These are phyloP conservation scores for Allomyces javanicus DNA, from an alignment of 192 early-diverging fungal genomes.

Conservation along the genomic window DNA sequence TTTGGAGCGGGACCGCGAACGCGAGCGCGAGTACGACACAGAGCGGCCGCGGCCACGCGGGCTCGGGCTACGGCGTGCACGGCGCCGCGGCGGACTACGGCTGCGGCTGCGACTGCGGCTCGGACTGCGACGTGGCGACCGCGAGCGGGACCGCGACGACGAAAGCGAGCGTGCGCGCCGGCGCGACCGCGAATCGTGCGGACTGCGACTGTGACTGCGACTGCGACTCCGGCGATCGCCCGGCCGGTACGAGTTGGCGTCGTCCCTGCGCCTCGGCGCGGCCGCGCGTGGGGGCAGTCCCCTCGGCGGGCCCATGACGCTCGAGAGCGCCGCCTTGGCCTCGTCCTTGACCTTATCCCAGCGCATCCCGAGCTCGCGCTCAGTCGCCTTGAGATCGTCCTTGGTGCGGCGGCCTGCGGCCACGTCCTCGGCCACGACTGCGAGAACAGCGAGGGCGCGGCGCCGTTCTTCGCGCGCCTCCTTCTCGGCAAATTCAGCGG, in stretches of 20 bases:
- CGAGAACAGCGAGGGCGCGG: not conserved
- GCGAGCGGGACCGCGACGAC: conserved; percentile 4
- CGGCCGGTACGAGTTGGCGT: not conserved
- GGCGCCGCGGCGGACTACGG: not conserved
- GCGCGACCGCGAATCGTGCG: conserved; percentile 2
- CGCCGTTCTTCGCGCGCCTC: conserved; percentile 13
- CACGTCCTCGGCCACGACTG: conserved; percentile 1
- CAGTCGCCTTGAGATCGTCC: conserved; percentile 3
- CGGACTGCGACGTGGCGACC: conserved; percentile 1
- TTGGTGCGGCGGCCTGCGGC: conserved; percentile 3
- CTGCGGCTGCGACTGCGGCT: conserved; percentile 5
- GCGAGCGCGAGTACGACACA: conserved; percentile 5
- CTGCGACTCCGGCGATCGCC: not conserved
- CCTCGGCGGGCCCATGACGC: conserved; percentile 2
- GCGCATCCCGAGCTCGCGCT: conserved; percentile 3
- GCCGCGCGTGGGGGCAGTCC: not conserved
- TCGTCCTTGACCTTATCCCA: conserved; percentile 10
- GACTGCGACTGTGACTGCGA: conserved; percentile 4
- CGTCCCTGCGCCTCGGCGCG: not conserved
- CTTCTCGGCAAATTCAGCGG: conserved; percentile 8
- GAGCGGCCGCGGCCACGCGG: not conserved
- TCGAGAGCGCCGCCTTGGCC: conserved; percentile 2
- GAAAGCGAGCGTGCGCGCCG: conserved; percentile 6
- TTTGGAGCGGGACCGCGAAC: not conserved
- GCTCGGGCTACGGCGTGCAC: not conserved